phyloP scores from a whole-genome alignment of 1,139 yeast species.

The Geotrichum carabidarum region DNA sequence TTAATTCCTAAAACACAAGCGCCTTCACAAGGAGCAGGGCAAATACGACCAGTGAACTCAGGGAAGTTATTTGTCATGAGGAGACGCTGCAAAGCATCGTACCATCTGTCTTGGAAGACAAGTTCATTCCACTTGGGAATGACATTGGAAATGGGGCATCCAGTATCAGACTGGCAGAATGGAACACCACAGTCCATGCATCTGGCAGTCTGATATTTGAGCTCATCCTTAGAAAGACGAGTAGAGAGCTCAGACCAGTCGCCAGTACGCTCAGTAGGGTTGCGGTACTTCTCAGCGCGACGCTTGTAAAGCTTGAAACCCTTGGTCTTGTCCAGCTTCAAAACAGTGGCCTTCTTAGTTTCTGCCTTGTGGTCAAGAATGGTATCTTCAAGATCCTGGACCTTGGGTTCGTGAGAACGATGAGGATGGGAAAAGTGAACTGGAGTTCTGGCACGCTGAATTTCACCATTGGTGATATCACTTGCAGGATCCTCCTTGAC shows the following conservation, averaged over 20 bases:
- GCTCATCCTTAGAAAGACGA: slow-evolving; percentile 77
- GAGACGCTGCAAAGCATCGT: slow-evolving; percentile 84
- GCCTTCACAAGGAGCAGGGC: slow-evolving; percentile 99
- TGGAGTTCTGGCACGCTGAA: slow-evolving; percentile 31
- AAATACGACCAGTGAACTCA: slow-evolving; percentile 94
- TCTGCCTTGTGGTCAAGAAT: slow-evolving; percentile 62
- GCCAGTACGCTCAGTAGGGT: slow-evolving; percentile 64
- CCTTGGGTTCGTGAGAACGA: slow-evolving; percentile 68
- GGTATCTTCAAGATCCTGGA: slow-evolving; percentile 85
- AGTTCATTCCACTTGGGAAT: slow-evolving; percentile 98
- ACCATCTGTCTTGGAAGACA: slow-evolving; percentile 93
- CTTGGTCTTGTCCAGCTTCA: slow-evolving; percentile 69
- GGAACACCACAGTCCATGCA: slow-evolving; percentile 99
- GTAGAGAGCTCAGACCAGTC: slow-evolving; percentile 92
- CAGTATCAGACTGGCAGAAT: slow-evolving; percentile 95
- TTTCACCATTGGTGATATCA: slow-evolving; percentile 85
- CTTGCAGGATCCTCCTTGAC: slow-evolving; percentile 76
- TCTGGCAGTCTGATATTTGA: slow-evolving; percentile 90
- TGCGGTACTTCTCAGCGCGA: slow-evolving; percentile 80
- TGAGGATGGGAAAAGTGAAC: slow-evolving; percentile 9
- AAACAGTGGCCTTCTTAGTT: slow-evolving; percentile 52
- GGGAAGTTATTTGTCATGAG: slow-evolving; percentile 97
- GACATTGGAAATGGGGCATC: slow-evolving; percentile 94
- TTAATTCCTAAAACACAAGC: slow-evolving; percentile 94
- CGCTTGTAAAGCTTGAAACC: slow-evolving; percentile 93